phyloP scores from a whole-genome alignment of 306 rosid genomes.

The Inga laurina region DNA sequence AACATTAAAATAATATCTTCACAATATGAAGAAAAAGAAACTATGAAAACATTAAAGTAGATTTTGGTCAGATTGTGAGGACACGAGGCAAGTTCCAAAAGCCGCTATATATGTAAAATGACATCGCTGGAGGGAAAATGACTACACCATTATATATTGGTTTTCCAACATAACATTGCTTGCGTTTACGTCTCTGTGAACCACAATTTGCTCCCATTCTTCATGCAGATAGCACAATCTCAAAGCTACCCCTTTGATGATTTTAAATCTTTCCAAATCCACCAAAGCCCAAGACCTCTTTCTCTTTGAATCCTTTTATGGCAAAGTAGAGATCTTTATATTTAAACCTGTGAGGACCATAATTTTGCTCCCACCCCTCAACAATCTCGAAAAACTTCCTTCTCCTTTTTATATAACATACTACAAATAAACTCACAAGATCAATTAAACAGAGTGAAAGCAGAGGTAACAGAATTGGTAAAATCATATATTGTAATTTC shows the following conservation, averaged over 20 bases:
- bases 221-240: conserved; percentile 63
- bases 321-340: conserved; percentile 57
- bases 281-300: conserved; percentile 54
- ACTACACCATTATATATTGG: too few species aligned
- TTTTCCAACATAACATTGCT: conserved; percentile 65
- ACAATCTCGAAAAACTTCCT: conserved; percentile 43
- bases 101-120: too few species aligned
- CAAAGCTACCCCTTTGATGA: conserved; percentile 52
- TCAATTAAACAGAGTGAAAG: conserved; percentile 16
- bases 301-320: conserved; percentile 64
- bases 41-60: too few species aligned
- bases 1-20: too few species aligned
- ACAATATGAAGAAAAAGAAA: too few species aligned
- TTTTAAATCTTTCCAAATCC: conserved; percentile 66
- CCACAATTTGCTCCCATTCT: conserved; percentile 69
- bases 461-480: conserved; percentile 31
- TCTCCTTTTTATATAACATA: conserved; percentile 33
- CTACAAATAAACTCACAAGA: conserved; percentile 12
- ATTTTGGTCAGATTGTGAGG: too few species aligned
- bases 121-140: too few species aligned
- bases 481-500: background rate
- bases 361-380: conserved; percentile 69
- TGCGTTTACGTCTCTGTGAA: conserved; percentile 78
- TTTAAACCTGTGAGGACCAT: conserved; percentile 61
- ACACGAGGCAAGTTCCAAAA: too few species aligned